These are phyloP conservation scores for Melanopsichium pennsylvanicum DNA, from an alignment of 1,284 basidiomycete genomes.

Conservation along the genomic window DNA sequence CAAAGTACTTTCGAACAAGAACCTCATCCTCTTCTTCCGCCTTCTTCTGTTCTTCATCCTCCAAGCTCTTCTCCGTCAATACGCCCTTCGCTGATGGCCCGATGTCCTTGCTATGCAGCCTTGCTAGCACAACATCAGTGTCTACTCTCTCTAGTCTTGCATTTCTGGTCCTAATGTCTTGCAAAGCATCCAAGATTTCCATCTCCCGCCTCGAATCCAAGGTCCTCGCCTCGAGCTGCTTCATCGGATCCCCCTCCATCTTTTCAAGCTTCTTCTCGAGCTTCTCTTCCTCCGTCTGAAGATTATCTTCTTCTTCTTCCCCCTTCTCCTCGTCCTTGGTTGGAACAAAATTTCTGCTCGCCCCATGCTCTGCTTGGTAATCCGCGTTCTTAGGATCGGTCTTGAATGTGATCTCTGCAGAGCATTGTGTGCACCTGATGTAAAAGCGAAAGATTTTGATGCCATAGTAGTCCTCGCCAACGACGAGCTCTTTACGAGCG, in stretches of 20 bases:
- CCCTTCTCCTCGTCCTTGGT: constrained; percentile 32
- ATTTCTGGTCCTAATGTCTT: constrained; percentile 91
- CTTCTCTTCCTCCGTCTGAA: constrained; percentile 43
- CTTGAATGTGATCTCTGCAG: constrained; percentile 98
- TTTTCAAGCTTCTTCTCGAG: constrained; percentile 28
- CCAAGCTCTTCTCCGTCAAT: not conserved
- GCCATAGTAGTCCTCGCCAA: constrained; percentile 95
- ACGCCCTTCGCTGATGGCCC: not conserved
- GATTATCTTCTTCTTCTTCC: constrained; percentile 42
- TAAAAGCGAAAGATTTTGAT: constrained; percentile 81
- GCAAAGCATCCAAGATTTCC: constrained; percentile 95
- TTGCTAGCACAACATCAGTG: constrained; percentile 53
- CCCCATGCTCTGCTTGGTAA: constrained; percentile 63
- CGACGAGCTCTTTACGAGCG: constrained; percentile 95
- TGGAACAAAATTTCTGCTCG: constrained; percentile 62
- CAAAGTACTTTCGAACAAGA: constrained; percentile 84
- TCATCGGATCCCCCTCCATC: constrained; percentile 89
- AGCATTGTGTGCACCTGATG: constrained; percentile 68
- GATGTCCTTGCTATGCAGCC: constrained; percentile 3
- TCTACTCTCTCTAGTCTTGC: constrained; percentile 80
- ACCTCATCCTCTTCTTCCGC: constrained; percentile 91
- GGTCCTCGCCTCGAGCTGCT: constrained; percentile 88
- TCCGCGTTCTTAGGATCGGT: constrained; percentile 86
- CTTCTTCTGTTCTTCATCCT: constrained; percentile 66
- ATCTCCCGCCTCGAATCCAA: constrained; percentile 94